These are phyloP conservation scores for Neurospora discreta DNA, from an alignment of 495 filamentous ascomycete genomes.

Conservation along the genomic window DNA sequence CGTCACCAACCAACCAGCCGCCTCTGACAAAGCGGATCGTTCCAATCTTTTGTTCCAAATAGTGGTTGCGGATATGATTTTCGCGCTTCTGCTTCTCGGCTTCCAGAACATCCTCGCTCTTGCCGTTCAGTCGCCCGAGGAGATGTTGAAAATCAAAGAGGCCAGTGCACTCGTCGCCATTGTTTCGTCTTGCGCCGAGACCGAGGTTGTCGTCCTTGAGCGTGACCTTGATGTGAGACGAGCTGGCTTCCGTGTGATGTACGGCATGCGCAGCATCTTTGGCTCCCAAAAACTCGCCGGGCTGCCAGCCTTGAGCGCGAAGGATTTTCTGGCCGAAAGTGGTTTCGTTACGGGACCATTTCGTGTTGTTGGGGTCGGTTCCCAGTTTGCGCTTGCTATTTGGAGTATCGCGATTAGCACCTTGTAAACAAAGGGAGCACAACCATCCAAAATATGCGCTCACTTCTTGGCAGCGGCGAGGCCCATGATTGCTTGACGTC, in stretches of 20 bases:
- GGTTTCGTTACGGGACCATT: slow-evolving; percentile 71
- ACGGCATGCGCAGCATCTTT: slow-evolving; percentile 60
- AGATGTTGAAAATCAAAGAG: slow-evolving; percentile 74
- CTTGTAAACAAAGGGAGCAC: neutral
- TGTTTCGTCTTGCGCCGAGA: slow-evolving; percentile 63
- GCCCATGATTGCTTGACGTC: slow-evolving; percentile 45
- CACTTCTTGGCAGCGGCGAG: slow-evolving; percentile 66
- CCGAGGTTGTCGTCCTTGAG: slow-evolving; percentile 86
- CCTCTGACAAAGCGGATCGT: slow-evolving; percentile 70
- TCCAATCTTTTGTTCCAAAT: slow-evolving; percentile 59
- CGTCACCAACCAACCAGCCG: slow-evolving; percentile 63
- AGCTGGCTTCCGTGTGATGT: slow-evolving; percentile 62
- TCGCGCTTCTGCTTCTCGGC: slow-evolving; percentile 51
- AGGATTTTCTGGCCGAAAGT: slow-evolving; percentile 82
- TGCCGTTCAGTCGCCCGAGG: slow-evolving; percentile 82
- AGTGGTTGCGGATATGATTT: slow-evolving; percentile 53
- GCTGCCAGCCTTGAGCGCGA: slow-evolving; percentile 78
- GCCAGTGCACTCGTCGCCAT: slow-evolving; percentile 65
- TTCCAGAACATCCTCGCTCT: slow-evolving; percentile 54
- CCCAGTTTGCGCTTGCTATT: slow-evolving; percentile 70
- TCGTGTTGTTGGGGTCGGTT: slow-evolving; percentile 85
- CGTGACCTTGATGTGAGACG: slow-evolving; percentile 64
- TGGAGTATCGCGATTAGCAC: neutral
- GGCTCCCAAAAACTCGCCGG: slow-evolving; percentile 68
- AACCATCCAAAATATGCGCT: slow-evolving; percentile 4